A percentile compares a stretch with the other conserved stretches of the same genome.
phyloP scores from a whole-genome alignment of 164 flowering plant species.

The Nymphaea colorata region DNA sequence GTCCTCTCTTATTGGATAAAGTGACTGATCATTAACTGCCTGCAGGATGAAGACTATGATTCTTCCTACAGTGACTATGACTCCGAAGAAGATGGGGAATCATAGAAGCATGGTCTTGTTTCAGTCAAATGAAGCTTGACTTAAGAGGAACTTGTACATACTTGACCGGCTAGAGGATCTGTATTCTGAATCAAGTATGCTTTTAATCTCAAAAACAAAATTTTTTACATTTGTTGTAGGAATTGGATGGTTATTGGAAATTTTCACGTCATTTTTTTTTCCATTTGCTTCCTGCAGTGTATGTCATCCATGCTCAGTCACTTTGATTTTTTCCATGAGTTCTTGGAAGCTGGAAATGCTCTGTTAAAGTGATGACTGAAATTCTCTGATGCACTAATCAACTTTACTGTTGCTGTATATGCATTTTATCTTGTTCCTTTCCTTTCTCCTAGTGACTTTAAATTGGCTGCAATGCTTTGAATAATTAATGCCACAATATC shows the following conservation, averaged over 20 bases:
- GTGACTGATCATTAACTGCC: conserved; percentile 17
- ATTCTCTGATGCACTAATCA: no score
- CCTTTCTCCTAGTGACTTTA: background rate
- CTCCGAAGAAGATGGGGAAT: background rate
- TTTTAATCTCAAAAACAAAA: background rate
- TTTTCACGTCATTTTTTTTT: background rate
- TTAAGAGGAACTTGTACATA: background rate
- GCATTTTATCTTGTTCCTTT: background rate
- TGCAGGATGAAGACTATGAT: background rate
- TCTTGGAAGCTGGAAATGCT: no score
- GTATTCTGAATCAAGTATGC: background rate
- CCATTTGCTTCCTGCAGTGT: background rate
- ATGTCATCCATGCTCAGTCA: background rate
- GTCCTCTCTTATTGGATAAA: background rate
- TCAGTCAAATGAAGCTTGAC: background rate
- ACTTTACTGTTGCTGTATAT: no score
- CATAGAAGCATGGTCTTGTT: background rate
- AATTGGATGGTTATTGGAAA: background rate
- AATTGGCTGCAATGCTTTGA: background rate
- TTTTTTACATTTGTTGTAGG: background rate
- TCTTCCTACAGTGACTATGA: background rate
- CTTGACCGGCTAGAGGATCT: background rate
- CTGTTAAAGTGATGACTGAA: no score
- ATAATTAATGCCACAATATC: background rate
- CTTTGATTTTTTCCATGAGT: background rate